A percentile compares a stretch with the other conserved stretches of the same genome.
phyloP scores from a whole-genome alignment of 768 basidiomycete species.

The Trametes cinnabarina region DNA sequence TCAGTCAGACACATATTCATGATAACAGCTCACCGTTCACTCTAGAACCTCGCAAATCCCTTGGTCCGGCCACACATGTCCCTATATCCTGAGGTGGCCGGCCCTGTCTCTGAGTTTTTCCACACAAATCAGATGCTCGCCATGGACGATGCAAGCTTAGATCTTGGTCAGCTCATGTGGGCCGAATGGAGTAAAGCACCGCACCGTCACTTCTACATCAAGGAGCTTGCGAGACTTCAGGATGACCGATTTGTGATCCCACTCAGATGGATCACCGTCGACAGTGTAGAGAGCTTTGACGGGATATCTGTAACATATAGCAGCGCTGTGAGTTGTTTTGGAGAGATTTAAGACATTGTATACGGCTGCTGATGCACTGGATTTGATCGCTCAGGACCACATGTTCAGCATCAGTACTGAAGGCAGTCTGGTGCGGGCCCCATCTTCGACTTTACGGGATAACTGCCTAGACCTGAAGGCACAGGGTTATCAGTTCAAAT shows the following conservation, averaged over 20 bases:
- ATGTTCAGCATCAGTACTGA: background rate
- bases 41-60: background rate
- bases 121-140: background rate
- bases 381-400: too few relatives aligned
- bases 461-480: too few relatives aligned
- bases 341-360: too few relatives aligned
- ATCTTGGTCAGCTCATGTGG: slow-evolving; percentile 1
- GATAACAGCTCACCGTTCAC: background rate
- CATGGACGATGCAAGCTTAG: background rate
- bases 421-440: too few relatives aligned
- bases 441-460: too few relatives aligned
- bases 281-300: background rate
- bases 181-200: slow-evolving; percentile 1
- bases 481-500: background rate
- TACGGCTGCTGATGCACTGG: too few relatives aligned
- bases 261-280: slow-evolving; percentile 8
- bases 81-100: background rate
- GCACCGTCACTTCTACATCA: slow-evolving; percentile 18
- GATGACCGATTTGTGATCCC: slow-evolving; percentile 19
- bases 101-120: background rate
- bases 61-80: background rate
- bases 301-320: background rate
- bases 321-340: background rate
- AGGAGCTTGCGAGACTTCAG: slow-evolving; percentile 10
- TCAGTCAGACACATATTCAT: background rate